Percentiles rank a stretch among this genome's conserved stretches.
Evolutionary conservation across 2,329 filamentous ascomycete genomes (phyloP).

Genomic region (Diaporthe nobilis): DNA sequence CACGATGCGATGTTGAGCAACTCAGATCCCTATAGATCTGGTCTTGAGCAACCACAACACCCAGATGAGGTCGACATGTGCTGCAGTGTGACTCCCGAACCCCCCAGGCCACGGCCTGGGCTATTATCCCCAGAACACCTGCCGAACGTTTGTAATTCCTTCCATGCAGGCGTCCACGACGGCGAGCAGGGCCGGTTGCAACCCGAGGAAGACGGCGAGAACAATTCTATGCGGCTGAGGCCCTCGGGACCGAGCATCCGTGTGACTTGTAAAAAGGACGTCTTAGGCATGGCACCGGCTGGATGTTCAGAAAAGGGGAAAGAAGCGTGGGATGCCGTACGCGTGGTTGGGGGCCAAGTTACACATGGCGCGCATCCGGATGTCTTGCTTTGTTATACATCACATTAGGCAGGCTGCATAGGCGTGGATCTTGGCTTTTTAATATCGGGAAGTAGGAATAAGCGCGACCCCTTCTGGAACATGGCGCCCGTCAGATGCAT

Average conservation of each 20-base stretch:
- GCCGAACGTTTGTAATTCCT: not conserved
- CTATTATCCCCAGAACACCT: not conserved
- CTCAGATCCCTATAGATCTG: not conserved
- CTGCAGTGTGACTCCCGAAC: not conserved
- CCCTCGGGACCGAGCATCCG: not conserved
- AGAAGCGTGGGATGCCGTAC: not conserved
- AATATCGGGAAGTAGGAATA: not conserved
- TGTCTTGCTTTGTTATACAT: constrained; percentile 32
- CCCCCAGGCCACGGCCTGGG: no score
- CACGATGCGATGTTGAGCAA: not conserved
- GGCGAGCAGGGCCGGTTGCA: not conserved
- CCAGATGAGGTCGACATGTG: not conserved
- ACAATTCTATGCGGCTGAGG: constrained; percentile 4
- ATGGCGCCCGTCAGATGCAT: constrained; percentile 36
- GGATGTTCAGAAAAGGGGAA: no score
- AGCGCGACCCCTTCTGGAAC: not conserved
- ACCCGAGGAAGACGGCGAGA: not conserved
- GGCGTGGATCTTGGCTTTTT: not conserved
- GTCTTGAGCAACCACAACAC: not conserved
- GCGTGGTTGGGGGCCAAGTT: not conserved
- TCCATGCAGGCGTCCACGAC: not conserved
- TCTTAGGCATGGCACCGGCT: not conserved
- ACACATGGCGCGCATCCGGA: constrained; percentile 17
- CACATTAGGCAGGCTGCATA: constrained; percentile 38
- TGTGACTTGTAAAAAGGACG: not conserved